A percentile compares a stretch with the other conserved stretches of the same genome.
phyloP scores from a whole-genome alignment of 352 stramenopile species.

The Phytophthora meadii region DNA sequence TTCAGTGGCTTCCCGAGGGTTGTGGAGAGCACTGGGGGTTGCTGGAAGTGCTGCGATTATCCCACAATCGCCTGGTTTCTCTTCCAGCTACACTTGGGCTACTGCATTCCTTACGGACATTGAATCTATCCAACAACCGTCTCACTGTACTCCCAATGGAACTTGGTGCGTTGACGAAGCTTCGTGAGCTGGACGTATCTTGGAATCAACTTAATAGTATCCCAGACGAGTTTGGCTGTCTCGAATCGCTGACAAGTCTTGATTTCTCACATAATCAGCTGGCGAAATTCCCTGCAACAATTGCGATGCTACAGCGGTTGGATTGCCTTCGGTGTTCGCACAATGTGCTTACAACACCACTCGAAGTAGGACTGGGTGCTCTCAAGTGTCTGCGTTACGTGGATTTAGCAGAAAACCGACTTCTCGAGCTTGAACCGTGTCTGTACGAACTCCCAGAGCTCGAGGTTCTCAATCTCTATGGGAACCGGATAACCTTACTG shows the following conservation, averaged over 20 bases:
- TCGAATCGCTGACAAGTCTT: slow-evolving; percentile 45
- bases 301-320: slow-evolving; percentile 57
- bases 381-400: slow-evolving; percentile 56
- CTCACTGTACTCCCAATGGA: slow-evolving; percentile 56
- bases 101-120: slow-evolving; percentile 32
- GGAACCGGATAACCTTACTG: slow-evolving; percentile 57
- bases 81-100: slow-evolving; percentile 58
- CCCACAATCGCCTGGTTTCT: slow-evolving; percentile 51
- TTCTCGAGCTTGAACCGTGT: slow-evolving; percentile 55
- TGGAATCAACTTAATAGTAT: slow-evolving; percentile 65
- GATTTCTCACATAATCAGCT: slow-evolving; percentile 69
- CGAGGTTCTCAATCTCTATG: slow-evolving; percentile 60
- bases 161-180: slow-evolving; percentile 53
- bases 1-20: slow-evolving; percentile 42
- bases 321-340: slow-evolving; percentile 52
- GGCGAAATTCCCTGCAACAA: slow-evolving; percentile 46
- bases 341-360: slow-evolving; percentile 52
- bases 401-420: slow-evolving; percentile 62
- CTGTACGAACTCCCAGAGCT: slow-evolving; percentile 56
- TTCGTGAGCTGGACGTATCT: slow-evolving; percentile 60
- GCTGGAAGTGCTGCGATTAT: slow-evolving; percentile 47
- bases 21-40: slow-evolving; percentile 33
- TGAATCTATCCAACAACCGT: slow-evolving; percentile 54
- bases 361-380: slow-evolving; percentile 39
- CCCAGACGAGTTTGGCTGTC: slow-evolving; percentile 69